Conservation (phyloP, 192 early-diverging fungal species). For the Piromyces sp. region DNA sequence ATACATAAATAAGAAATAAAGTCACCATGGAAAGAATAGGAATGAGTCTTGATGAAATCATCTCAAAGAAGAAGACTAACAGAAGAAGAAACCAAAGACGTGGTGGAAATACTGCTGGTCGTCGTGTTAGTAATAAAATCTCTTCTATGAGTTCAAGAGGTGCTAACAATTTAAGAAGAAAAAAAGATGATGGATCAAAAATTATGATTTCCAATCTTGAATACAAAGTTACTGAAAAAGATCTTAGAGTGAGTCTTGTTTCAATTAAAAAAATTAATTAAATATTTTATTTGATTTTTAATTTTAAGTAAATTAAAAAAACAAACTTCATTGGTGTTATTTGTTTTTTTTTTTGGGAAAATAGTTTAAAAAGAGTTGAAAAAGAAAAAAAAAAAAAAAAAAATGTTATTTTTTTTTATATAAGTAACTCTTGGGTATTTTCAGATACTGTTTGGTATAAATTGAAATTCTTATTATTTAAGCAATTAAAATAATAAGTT, state of each 20-base stretch:
- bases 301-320: neutral
- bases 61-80: neutral
- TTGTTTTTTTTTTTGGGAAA: neutral
- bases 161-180: neutral
- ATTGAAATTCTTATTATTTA: no score
- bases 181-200: neutral
- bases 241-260: conserved; percentile 26
- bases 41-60: neutral
- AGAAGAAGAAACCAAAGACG: neutral
- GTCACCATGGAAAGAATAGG: neutral
- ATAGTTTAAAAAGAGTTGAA: neutral
- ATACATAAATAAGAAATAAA: no score
- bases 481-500: no score
- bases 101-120: neutral
- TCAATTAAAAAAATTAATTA: neutral
- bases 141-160: neutral
- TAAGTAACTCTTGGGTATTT: neutral
- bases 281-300: neutral
- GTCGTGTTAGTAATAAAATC: neutral
- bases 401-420: neutral
- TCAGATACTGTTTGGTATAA: no score
- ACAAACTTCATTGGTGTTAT: neutral
- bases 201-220: conserved; percentile 34
- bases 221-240: conserved; percentile 26
- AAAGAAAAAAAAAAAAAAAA: no score